phyloP scores from a whole-genome alignment of 305 asterid species.

The Fraxinus latifolia region DNA sequence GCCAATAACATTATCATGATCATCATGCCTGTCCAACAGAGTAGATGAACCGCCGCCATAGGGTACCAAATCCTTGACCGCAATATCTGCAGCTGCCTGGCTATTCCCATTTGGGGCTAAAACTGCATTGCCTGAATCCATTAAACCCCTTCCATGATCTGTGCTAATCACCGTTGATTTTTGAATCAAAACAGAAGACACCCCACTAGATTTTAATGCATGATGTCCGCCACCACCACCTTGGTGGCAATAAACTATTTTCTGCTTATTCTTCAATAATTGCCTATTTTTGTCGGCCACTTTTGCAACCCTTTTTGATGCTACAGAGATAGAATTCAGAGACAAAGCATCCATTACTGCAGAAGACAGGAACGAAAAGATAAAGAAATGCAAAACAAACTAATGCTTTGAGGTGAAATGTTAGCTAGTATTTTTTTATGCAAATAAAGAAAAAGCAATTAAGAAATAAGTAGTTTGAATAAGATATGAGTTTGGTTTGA shows the following conservation, averaged over 20 bases:
- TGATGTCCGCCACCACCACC: slow-evolving; percentile 30
- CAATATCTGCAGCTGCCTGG: slow-evolving; percentile 21
- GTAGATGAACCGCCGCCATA: neutral
- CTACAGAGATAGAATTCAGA: slow-evolving; percentile 44
- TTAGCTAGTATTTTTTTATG: slow-evolving; percentile 27
- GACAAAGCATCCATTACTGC: slow-evolving; percentile 75
- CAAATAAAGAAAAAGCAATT: slow-evolving; percentile 35
- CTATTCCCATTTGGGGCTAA: slow-evolving; percentile 53
- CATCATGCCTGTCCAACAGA: slow-evolving; percentile 31
- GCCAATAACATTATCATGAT: slow-evolving; percentile 63
- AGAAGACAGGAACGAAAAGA: slow-evolving; percentile 20
- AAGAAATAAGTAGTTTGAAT: slow-evolving; percentile 48
- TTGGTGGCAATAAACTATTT: slow-evolving; percentile 44
- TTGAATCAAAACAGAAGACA: slow-evolving; percentile 57
- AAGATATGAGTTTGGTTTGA: slow-evolving; percentile 70
- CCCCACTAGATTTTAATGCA: slow-evolving; percentile 47
- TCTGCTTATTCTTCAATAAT: slow-evolving; percentile 25
- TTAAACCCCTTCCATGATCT: slow-evolving; percentile 44
- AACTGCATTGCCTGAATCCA: slow-evolving; percentile 47
- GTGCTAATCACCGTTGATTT: slow-evolving; percentile 46
- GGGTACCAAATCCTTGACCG: slow-evolving; percentile 42
- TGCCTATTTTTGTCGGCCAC: slow-evolving; percentile 15
- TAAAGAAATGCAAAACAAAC: slow-evolving; percentile 30
- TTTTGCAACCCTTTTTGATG: slow-evolving; percentile 21
- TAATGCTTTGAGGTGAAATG: slow-evolving; percentile 40